Percentiles rank a stretch among this genome's conserved stretches.
Evolutionary conservation across 2,329 filamentous ascomycete species (phyloP).

Genomic region (Clarireedia paspali): DNA sequence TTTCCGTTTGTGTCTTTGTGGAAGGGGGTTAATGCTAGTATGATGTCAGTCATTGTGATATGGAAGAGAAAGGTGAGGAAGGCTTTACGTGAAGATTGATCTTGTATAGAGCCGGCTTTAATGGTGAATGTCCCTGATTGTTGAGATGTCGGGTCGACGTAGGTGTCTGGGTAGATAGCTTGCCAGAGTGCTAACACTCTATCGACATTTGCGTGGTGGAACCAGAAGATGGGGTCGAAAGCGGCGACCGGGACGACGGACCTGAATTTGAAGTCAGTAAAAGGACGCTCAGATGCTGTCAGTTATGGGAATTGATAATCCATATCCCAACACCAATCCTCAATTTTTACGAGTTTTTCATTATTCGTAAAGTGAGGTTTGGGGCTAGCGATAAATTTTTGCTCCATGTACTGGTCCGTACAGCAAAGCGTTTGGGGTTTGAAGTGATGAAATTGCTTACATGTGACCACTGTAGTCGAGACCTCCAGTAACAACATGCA

Average conservation of each 20-base stretch:
- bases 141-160: constrained; percentile 48
- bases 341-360: no score
- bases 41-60: constrained; percentile 35
- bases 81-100: constrained; percentile 2
- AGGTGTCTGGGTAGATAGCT: constrained; percentile 58
- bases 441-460: constrained; percentile 1
- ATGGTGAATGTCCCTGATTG: constrained; percentile 53
- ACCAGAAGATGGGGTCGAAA: constrained; percentile 58
- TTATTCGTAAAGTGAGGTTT: no score
- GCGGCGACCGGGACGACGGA: constrained; percentile 57
- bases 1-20: constrained; percentile 33
- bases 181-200: constrained; percentile 72
- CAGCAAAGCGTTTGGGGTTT: neutral
- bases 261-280: neutral
- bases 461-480: neutral
- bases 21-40: constrained; percentile 52
- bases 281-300: no score
- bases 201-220: constrained; percentile 51
- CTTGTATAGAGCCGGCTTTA: constrained; percentile 22
- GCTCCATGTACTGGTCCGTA: no score
- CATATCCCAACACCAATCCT: no score
- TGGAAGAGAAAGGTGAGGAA: no score
- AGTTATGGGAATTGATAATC: no score
- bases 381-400: no score
- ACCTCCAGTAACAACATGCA: constrained; percentile 1